Base-by-base conservation (phyloP, 139 green algal species). In the Monoraphidium neglectum region DNA sequence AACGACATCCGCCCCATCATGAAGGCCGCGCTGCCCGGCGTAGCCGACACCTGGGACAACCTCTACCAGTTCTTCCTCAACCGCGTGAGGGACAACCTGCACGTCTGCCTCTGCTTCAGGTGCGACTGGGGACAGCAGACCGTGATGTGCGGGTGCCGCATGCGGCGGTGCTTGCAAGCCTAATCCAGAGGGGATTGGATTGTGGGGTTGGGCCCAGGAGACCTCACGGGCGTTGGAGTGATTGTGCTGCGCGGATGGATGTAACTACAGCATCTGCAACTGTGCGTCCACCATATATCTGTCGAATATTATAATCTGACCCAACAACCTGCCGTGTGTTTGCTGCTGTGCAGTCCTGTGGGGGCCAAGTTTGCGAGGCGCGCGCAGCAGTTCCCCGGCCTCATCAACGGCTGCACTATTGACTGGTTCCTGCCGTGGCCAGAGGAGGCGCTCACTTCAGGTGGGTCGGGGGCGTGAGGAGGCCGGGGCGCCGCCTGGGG, bases 361-460 rank as follows among this genome's bases (percentile, higher is more conserved):
- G 95, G 95, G 4, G 84, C 86, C 61, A 94, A 96, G 84, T 97
- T 98, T 68, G 74, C 72, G 0, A 85, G 88, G 56, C 89, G 95
- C 53, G 92, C 92, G 33, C 86, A 92, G 89, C 94, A 98, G 83
- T 98, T 98, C 85, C 89, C 89, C 28, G 95, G 94, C 30, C 89
- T 98, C 57, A 97, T 98, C 80, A 95, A 94, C 81, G 95, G 94
- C 53, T 97, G 89, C 89, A 97, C 95, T 33, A 96, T 98, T 76
- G 92, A 98, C 79, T 98, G 95, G 95, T 97, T 69, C 96, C 38
- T 80, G 54, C 75, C 75, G 5, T 80, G 91, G 91, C 90, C 91
- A n/a, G 70, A 92, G 46, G 85, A 95, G 64, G 91, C 91, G 24
- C 78, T 95, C 5, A 79, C 73, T 10, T 79, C 73, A 66, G 73